Base-by-base conservation (phyloP, 805 yeast species). In the Millerago galiae region DNA sequence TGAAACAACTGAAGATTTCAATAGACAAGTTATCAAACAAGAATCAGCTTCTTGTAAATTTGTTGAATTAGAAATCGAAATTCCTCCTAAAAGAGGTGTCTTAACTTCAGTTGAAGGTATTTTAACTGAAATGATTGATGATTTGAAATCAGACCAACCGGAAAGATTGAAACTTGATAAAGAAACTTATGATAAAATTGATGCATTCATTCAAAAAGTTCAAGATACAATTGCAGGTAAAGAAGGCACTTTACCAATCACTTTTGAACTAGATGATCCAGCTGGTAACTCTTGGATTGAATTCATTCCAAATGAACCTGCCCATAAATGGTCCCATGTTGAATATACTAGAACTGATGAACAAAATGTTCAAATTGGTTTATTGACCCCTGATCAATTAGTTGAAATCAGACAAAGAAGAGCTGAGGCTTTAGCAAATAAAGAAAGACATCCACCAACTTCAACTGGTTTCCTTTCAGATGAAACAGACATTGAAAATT, bases 201-300 rank as follows among this genome's bases (percentile, higher is more conserved):
- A 78, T 34, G 78, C 68, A 18, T 79, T 91, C 46, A 72, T 89
- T 44, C 57, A 54, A 18, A 82, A 76, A 56, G 81, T 91, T 30
- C 65, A 70, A 50, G 63, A 72, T 6, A 76, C 73, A 41, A 67
- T 87, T 21, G 71, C 72, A n/a, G 91, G 88, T 44, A 80, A 81
- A 46, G 75, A 74, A 41, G 77, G 75, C 27, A 72, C 77, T 15
- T 63, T 86, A 41, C 98, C 98, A 2, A 57, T 91, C 48, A 84
- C 95, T 0, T 74, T 91, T 38, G 70, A 74, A 18, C 67, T 88
- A 10, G 96, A 90, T 62, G 99, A 93, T 63, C 97, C 99, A 25
- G 77, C 96, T 1, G 99, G 99, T 13, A 93, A 93, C 68, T 91
- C 98, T 5, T 93, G 97, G 95, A 79, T 93, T 42, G 96, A 87